phyloP scores from a whole-genome alignment of 116 monocot genomes.

The Zostera marina region DNA sequence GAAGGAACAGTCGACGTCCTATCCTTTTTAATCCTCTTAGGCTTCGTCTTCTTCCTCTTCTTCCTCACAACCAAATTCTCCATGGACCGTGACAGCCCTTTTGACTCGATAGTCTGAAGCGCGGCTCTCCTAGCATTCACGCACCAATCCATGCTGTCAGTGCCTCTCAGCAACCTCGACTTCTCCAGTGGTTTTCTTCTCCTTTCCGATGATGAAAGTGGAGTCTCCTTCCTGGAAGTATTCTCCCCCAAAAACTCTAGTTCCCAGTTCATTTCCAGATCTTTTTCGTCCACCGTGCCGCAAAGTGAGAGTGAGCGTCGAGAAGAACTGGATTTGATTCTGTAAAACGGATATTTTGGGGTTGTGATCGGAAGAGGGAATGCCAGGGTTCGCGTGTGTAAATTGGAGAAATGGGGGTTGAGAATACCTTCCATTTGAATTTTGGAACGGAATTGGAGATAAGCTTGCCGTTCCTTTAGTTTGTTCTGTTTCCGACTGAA shows the following conservation, averaged over 20 bases:
- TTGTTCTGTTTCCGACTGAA: too few relatives aligned
- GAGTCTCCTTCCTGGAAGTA: conserved; percentile 1
- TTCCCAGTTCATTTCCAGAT: conserved; percentile 31
- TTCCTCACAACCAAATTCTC: conserved; percentile 45
- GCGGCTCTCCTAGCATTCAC: conserved; percentile 65
- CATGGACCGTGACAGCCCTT: conserved; percentile 32
- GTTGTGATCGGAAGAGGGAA: not conserved
- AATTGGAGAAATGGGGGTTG: conserved; percentile 1
- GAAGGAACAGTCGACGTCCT: conserved; percentile 6
- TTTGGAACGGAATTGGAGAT: not conserved
- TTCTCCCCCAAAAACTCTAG: conserved; percentile 53
- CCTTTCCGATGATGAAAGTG: not conserved
- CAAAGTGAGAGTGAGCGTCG: not conserved
- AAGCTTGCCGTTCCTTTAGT: too few relatives aligned
- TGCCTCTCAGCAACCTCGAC: conserved; percentile 37
- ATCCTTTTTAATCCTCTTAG: conserved; percentile 11
- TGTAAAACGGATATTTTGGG: not conserved
- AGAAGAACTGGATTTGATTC: not conserved
- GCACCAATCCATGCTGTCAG: conserved; percentile 88
- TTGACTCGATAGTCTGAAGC: conserved; percentile 45
- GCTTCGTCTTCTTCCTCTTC: conserved; percentile 51
- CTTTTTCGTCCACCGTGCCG: conserved; percentile 21
- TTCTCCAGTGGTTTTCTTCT: conserved; percentile 23
- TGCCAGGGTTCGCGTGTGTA: not conserved
- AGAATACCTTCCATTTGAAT: conserved; percentile 2